These are phyloP conservation scores for Metarhizium sp. DNA, from an alignment of 2,329 filamentous ascomycete species.

Conservation along the genomic window DNA sequence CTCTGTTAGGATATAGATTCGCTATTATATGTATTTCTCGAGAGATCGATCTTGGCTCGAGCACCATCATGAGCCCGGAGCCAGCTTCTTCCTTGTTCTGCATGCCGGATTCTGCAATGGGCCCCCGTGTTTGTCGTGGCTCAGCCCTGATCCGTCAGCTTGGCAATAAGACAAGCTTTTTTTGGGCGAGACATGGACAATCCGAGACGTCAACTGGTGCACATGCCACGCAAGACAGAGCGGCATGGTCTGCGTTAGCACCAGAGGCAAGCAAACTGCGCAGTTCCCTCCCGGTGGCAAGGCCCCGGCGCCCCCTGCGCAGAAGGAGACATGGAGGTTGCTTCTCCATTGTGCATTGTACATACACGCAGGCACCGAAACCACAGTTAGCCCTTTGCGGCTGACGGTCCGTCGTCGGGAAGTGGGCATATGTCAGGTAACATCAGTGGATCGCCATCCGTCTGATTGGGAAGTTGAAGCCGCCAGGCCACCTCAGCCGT, in stretches of 20 bases:
- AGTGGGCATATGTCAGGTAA: background rate
- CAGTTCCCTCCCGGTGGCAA: too few relatives aligned
- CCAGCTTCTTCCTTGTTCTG: background rate
- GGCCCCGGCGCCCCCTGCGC: too few relatives aligned
- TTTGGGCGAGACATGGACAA: background rate
- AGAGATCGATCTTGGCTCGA: background rate
- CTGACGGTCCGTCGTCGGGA: constrained; percentile 4
- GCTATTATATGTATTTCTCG: too few relatives aligned
- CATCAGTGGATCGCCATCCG: background rate
- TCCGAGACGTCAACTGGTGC: background rate
- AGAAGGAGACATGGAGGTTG: too few relatives aligned
- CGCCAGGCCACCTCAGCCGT: background rate
- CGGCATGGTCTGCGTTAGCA: background rate
- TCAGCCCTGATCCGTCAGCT: background rate
- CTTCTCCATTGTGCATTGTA: too few relatives aligned
- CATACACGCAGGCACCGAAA: background rate
- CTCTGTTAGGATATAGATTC: too few relatives aligned
- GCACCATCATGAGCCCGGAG: background rate
- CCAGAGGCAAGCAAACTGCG: too few relatives aligned
- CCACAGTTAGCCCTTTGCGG: background rate
- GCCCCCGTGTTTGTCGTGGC: background rate
- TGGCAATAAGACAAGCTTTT: background rate
- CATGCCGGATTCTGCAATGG: too few relatives aligned
- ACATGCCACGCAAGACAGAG: background rate
- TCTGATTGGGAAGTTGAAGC: background rate